Base-by-base conservation (phyloP, 257 asterid species). In the Jacaranda mimosifolia region DNA sequence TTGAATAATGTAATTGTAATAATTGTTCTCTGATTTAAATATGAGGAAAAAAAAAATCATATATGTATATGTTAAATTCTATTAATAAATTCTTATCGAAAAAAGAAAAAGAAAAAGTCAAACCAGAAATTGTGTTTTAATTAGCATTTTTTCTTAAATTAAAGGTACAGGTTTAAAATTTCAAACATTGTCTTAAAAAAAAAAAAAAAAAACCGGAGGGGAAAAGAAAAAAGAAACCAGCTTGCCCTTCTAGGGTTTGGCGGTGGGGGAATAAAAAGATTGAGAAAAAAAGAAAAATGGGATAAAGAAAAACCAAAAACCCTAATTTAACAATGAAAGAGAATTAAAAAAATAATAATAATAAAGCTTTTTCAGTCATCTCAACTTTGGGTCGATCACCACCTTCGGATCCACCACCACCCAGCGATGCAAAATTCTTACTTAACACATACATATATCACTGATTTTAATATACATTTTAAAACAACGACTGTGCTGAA, bases 321-420 rank as follows among this genome's bases (percentile, higher is more conserved):
- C 74, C 81, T 75, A 75, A 45, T 76, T 76, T n/a, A 4, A 26
- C 45, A 21, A 63, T 13, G 45, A 26, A 26, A 26, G 32, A 26
- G 32, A 26, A 26, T 26, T 26, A 26, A 26, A 26, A 26, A 26
- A 26, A 26, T 1, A 26, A 26, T n/a, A n/a, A n/a, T n/a, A n/a
- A n/a, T n/a, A 10, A 75, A 32, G 68, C 57, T 67, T 60, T 18
- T 10, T 15, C 1, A 32, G 36, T 15, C 48, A 15, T 15, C 69
- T 40, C 21, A 14, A 5, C 60, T 42, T 4, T 26, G 3, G 11
- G 14, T 59, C 15, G 9, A 59, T 26, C 40, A 21, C 40, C 40
- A 21, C 40, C 65, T 59, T 15, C 6, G n/a, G 59, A 15, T 53
- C 15, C 73, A 67, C 7, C 43, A 5, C 51, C 57, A 1, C 1